Evolutionary conservation across 768 basidiomycete species (phyloP), one percentile per base, ranked within the genome.

Genomic region (Mycena rebaudengoi): DNA sequence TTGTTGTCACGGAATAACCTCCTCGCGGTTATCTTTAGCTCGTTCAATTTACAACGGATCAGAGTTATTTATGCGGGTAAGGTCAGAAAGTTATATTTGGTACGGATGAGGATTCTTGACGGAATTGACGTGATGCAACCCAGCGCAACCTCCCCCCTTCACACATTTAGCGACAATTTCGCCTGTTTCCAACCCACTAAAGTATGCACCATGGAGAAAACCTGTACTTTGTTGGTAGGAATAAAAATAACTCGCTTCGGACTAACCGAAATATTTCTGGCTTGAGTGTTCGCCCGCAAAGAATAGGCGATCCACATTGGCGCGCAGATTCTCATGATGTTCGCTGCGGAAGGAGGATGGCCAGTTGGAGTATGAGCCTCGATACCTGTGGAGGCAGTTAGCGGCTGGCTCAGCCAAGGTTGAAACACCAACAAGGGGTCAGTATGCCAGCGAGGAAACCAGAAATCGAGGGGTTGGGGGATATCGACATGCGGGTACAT

Each of bases 281-380:
- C 83, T 88, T 12, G 84, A 88, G 8, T 83, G 87, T 70, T 90
- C 88, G 4, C 88, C 88, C 0, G 88, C 83, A 65, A 90, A 90
- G 81, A 85, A 89, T 18, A 90, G 76, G 10, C 80, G 76, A 33
- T 74, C 64, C 5, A 90, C 76, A 21, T 85, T 87, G 6, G 86
- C 85, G 58, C 84, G 80, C 46, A 90, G 68, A 68, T 90, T 88
- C 26, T 82, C 75, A n/a, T 86, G 79, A 53, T 89, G 86, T 10
- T 73, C 76, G 16, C 79, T 80, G 12, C 85, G 73, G 65, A 89
- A 89, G 4, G 86, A 81, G 0, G 90, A 80, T 0, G 88, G 89
- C 89, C 89, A 91, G 62, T 90, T 91, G 21, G 86, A 87, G 66
- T 88, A 91, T 4, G 88, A 86, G 5, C 88, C 88, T 21, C 87